Conservation (phyloP, 768 basidiomycete species). For the Strobilomyces echinocephalus region DNA sequence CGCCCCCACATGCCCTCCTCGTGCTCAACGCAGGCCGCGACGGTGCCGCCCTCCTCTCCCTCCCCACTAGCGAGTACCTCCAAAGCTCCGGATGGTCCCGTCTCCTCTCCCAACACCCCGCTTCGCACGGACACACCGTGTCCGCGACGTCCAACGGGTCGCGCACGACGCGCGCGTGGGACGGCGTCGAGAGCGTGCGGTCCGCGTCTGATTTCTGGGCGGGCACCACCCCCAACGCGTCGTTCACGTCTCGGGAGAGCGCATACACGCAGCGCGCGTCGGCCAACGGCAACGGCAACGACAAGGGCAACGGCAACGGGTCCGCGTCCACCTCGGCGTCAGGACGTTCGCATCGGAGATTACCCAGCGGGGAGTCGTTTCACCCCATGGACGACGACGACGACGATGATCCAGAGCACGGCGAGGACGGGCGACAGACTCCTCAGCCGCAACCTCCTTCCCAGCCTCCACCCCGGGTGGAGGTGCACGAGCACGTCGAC, state of each 20-base stretch:
- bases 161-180: constrained; percentile 8
- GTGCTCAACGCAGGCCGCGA: constrained; percentile 77
- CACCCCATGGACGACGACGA: constrained; percentile 27
- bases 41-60: constrained; percentile 73
- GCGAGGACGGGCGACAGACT: constrained; percentile 20
- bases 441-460: constrained; percentile 7
- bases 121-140: constrained; percentile 16
- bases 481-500: constrained; percentile 3
- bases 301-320: too few species aligned
- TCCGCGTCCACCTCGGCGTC: too few species aligned
- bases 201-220: constrained; percentile 81
- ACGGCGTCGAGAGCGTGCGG: constrained; percentile 43
- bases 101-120: constrained; percentile 2
- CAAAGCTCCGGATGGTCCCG: constrained; percentile 73
- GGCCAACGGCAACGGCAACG: not conserved
- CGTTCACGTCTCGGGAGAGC: constrained; percentile 19
- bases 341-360: too few species aligned
- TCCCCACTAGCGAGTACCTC: constrained; percentile 83
- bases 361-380: constrained; percentile 15
- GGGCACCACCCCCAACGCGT: constrained; percentile 23
- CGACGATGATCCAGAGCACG: not conserved
- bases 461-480: constrained; percentile 3
- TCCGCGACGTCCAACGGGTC: constrained; percentile 20
- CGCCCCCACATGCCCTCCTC: constrained; percentile 71
- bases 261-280: constrained; percentile 7